Conservation (phyloP, 495 filamentous ascomycete species). For the Aspergillus bridgeri region DNA sequence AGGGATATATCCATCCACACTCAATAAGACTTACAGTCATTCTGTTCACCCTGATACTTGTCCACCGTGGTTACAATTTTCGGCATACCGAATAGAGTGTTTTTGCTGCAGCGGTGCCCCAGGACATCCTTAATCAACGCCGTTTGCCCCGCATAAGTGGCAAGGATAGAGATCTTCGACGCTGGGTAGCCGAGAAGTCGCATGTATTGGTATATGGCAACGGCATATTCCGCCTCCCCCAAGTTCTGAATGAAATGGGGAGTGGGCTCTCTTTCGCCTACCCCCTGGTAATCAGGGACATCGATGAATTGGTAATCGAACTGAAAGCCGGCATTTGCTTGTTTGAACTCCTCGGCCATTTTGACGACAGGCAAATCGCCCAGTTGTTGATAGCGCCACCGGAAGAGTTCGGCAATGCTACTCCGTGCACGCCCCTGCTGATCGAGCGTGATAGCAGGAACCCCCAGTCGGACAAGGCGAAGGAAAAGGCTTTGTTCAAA, state of each 20-base stretch:
- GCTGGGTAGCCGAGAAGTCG: slow-evolving; percentile 94
- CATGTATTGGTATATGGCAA: slow-evolving; percentile 97
- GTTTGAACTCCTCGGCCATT: slow-evolving; percentile 64
- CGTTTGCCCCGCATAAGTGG: slow-evolving; percentile 92
- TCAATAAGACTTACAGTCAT: slow-evolving; percentile 73
- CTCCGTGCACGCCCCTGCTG: slow-evolving; percentile 87
- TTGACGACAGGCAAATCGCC: slow-evolving; percentile 75
- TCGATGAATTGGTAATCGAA: slow-evolving; percentile 98
- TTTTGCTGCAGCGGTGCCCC: slow-evolving; percentile 76
- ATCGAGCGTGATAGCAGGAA: slow-evolving; percentile 85
- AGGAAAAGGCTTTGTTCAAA: slow-evolving; percentile 94
- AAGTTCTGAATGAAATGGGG: slow-evolving; percentile 97
- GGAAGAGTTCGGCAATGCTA: slow-evolving; percentile 83
- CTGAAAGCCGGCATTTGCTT: slow-evolving; percentile 85
- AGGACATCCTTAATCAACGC: slow-evolving; percentile 89
- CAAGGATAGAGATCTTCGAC: slow-evolving; percentile 81
- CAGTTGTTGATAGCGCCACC: slow-evolving; percentile 85
- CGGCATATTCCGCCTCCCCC: slow-evolving; percentile 94
- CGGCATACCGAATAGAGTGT: slow-evolving; percentile 83
- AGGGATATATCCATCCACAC: too few species aligned
- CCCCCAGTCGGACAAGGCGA: slow-evolving; percentile 82
- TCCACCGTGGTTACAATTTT: slow-evolving; percentile 92
- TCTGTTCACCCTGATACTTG: slow-evolving; percentile 98
- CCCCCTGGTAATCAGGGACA: slow-evolving; percentile 89
- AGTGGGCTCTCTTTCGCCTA: slow-evolving; percentile 84